Evolutionary conservation across 1,284 basidiomycete species (phyloP).

Genomic region (Mycena sp.): DNA sequence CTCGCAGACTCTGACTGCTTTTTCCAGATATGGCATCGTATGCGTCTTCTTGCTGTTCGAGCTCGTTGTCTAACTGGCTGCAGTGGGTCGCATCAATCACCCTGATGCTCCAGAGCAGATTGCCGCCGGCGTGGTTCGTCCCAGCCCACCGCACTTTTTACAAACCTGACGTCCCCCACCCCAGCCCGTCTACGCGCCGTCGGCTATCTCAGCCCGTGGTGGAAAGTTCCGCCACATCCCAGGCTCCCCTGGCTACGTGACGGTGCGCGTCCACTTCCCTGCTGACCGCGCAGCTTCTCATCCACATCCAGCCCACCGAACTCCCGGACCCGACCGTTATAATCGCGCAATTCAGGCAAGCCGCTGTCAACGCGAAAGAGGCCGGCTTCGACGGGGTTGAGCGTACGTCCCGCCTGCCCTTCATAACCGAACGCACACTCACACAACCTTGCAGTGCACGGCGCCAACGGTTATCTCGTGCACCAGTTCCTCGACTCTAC

Average conservation of each 20-base stretch:
- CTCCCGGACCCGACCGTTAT: slow-evolving; percentile 7
- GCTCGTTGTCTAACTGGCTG: slow-evolving; percentile 40
- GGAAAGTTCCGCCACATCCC: slow-evolving; percentile 51
- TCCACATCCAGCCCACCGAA: slow-evolving; percentile 3
- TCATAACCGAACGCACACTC: too few relatives aligned
- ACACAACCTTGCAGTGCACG: slow-evolving; percentile 48
- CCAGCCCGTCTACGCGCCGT: slow-evolving; percentile 45
- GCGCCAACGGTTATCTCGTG: slow-evolving; percentile 59
- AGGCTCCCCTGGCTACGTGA: slow-evolving; percentile 47
- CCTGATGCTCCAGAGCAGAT: slow-evolving; percentile 33
- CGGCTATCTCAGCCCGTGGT: slow-evolving; percentile 50
- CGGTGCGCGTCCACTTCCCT: slow-evolving; percentile 33
- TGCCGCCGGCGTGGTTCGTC: slow-evolving; percentile 3
- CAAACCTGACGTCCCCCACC: too few relatives aligned
- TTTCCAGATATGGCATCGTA: slow-evolving; percentile 16
- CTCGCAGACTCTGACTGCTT: not conserved
- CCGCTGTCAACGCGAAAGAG: too few relatives aligned
- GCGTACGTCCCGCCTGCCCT: not conserved
- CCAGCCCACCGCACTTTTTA: too few relatives aligned
- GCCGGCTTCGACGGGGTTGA: slow-evolving; percentile 64
- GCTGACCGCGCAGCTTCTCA: not conserved
- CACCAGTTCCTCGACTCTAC: slow-evolving; percentile 64
- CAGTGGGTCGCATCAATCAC: slow-evolving; percentile 31
- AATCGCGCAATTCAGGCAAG: slow-evolving; percentile 13
- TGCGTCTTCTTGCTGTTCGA: slow-evolving; percentile 22